These are phyloP conservation scores for Microcos paniculata DNA, from an alignment of 345 rosid genomes.

Conservation along the genomic window DNA sequence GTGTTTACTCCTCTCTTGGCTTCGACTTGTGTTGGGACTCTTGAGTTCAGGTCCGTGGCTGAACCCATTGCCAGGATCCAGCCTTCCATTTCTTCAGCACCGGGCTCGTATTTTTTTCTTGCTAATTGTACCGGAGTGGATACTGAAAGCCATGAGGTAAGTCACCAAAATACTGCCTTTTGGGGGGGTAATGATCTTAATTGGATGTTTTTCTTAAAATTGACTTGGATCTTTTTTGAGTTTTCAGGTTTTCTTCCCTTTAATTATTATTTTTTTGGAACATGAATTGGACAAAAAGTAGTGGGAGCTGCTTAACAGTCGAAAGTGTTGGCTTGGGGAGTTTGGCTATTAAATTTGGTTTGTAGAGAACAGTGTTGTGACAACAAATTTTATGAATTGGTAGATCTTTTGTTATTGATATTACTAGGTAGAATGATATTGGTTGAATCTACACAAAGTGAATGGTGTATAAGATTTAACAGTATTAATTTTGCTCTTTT, in stretches of 20 bases:
- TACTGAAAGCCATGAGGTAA: constrained; percentile 55
- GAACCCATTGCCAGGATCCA: constrained; percentile 85
- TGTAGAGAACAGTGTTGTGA: background rate
- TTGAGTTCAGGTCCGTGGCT: constrained; percentile 91
- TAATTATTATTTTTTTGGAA: background rate
- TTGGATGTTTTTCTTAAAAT: background rate
- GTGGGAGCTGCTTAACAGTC: background rate
- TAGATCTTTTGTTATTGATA: background rate
- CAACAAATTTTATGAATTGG: background rate
- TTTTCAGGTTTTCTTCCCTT: background rate
- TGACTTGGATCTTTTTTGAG: background rate
- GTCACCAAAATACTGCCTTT: background rate
- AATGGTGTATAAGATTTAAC: background rate
- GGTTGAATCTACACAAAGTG: background rate
- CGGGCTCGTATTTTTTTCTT: constrained; percentile 75
- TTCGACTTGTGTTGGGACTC: constrained; percentile 96
- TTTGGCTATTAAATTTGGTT: background rate
- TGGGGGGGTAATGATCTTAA: background rate
- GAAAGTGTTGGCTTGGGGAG: background rate
- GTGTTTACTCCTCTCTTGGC: constrained; percentile 89
- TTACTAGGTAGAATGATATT: background rate
- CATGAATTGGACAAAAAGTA: background rate
- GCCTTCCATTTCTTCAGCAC: constrained; percentile 75
- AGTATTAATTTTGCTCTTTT: background rate
- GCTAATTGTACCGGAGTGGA: constrained; percentile 67